Percentiles rank a stretch among this genome's conserved stretches.
phyloP scores from a whole-genome alignment of 78 protist species.

The Dictyostelium discoideum region DNA sequence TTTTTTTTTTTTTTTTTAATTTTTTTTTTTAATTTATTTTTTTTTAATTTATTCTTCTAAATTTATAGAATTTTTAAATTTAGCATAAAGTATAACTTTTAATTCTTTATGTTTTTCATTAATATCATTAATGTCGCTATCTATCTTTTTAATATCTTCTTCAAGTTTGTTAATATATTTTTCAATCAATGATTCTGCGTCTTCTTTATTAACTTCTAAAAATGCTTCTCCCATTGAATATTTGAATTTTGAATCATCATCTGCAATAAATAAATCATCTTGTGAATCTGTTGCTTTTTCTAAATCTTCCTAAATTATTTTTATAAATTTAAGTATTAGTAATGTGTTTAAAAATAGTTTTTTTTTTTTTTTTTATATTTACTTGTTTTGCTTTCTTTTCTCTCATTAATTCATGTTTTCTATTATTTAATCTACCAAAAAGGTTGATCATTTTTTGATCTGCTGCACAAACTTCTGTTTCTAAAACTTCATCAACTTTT shows the following conservation, averaged over 20 bases:
- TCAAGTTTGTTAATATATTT: slow-evolving; percentile 22
- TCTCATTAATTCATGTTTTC: slow-evolving; percentile 61
- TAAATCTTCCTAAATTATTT: slow-evolving; percentile 52
- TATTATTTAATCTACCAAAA: slow-evolving; percentile 69
- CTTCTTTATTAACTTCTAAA: slow-evolving; percentile 28
- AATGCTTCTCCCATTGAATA: slow-evolving; percentile 75
- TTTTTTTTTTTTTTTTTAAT: not conserved
- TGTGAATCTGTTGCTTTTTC: slow-evolving; percentile 62
- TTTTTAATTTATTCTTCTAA: slow-evolving; percentile 66
- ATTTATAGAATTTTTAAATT: slow-evolving; percentile 68
- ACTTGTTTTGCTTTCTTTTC: slow-evolving; percentile 38
- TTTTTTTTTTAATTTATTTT: not conserved
- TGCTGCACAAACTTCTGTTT: slow-evolving; percentile 20
- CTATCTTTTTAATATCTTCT: slow-evolving; percentile 28
- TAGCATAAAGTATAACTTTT: slow-evolving; percentile 49
- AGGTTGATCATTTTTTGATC: slow-evolving; percentile 72
- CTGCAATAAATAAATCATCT: slow-evolving; percentile 65
- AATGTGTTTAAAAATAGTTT: not conserved
- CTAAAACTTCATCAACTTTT: slow-evolving; percentile 44
- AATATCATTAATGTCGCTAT: slow-evolving; percentile 28
- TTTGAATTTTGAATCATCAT: slow-evolving; percentile 55
- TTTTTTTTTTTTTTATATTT: not conserved
- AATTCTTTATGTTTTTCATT: slow-evolving; percentile 62
- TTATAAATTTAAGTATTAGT: not conserved
- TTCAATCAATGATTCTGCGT: slow-evolving; percentile 43